Conservation (phyloP, 441 rosid species). For the Adansonia madagascariensis region DNA sequence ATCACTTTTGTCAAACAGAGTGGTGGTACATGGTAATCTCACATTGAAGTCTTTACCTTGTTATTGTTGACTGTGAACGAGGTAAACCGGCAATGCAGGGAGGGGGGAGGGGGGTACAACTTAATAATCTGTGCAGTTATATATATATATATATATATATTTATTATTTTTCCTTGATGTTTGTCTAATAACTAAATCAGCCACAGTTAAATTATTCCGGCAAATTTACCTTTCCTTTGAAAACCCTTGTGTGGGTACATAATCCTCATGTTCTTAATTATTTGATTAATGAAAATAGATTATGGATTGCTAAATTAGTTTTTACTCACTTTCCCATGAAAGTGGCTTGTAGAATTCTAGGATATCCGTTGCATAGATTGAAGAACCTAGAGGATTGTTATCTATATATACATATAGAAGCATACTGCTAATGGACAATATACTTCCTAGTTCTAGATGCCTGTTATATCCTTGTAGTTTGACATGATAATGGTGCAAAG, state of each 20-base stretch:
- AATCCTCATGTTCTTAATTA: neutral
- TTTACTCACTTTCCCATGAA: too few species aligned
- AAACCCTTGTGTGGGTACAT: neutral
- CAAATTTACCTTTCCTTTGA: neutral
- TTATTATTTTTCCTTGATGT: neutral
- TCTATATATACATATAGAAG: too few species aligned
- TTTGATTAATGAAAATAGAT: neutral
- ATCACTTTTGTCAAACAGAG: constrained; percentile 10
- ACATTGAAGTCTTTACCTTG: neutral
- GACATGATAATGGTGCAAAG: too few species aligned
- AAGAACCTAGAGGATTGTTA: too few species aligned
- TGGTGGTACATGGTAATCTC: neutral
- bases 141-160: neutral
- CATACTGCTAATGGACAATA: too few species aligned
- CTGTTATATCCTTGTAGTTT: too few species aligned
- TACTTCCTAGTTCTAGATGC: too few species aligned
- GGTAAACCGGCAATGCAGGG: neutral
- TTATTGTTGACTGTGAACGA: constrained; percentile 1
- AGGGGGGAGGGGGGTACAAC: neutral
- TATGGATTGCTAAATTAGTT: neutral
- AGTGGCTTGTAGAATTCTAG: neutral
- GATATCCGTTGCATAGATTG: neutral
- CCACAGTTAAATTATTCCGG: neutral
- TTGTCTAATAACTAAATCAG: neutral
- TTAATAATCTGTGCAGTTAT: constrained; percentile 10